Percentiles rank a stretch among this genome's conserved stretches.
These are phyloP conservation scores for Ophiostoma triangulosporum DNA, from an alignment of 2,329 filamentous ascomycete genomes.

Conservation along the genomic window DNA sequence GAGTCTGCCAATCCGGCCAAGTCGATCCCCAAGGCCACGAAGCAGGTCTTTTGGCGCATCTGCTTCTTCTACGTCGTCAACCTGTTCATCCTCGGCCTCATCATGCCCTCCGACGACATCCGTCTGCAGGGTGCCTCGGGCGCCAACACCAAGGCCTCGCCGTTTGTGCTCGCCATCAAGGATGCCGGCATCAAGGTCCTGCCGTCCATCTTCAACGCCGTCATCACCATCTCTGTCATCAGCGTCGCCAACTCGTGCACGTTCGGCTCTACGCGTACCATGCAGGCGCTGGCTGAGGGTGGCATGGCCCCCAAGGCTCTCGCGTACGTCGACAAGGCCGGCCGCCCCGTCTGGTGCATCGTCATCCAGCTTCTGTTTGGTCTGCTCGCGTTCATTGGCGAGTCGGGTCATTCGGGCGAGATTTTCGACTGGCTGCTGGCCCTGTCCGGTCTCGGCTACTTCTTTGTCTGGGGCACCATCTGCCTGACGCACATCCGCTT, in stretches of 20 bases:
- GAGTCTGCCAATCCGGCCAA: conserved; percentile 35
- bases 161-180: conserved; percentile 38
- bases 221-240: conserved; percentile 38
- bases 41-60: conserved; percentile 43
- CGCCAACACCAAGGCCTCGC: conserved; percentile 31
- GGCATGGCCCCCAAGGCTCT: conserved; percentile 43
- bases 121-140: conserved; percentile 26
- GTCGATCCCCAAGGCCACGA: conserved; percentile 35
- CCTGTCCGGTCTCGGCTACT: conserved; percentile 56
- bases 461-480: conserved; percentile 65
- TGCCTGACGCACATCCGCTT: conserved; percentile 53
- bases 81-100: conserved; percentile 37
- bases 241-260: conserved; percentile 38
- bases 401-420: conserved; percentile 26
- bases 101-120: conserved; percentile 29
- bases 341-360: conserved; percentile 45
- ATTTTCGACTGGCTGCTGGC: conserved; percentile 55
- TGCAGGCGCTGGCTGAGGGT: conserved; percentile 34
- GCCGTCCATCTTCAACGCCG: conserved; percentile 39
- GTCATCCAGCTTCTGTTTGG: conserved; percentile 41
- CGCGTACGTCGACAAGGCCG: conserved; percentile 46
- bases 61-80: conserved; percentile 38
- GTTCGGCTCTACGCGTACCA: conserved; percentile 36
- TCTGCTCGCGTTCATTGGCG: conserved; percentile 43
- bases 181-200: conserved; percentile 36